Evolutionary conservation across 1,284 basidiomycete genomes (phyloP), one percentile per base, ranked within the genome.

Genomic region (Hemileia vastatrix): DNA sequence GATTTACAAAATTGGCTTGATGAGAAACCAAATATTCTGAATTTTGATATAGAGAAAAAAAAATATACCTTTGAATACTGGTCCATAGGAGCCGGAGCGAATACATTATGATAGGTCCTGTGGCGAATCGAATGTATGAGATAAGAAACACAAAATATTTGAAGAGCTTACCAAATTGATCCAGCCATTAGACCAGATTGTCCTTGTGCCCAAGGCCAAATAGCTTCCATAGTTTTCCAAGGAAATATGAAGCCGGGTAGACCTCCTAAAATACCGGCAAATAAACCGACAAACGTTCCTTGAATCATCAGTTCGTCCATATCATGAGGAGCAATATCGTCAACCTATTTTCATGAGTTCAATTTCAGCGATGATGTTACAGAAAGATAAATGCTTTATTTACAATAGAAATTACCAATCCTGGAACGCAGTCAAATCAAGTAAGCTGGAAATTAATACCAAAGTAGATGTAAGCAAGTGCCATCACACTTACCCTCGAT

Each of bases 171-270:
- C 51, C 51, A 53, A 2, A 19, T 19, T 13, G 21, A 15, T 15
- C 51, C 51, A 27, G 27, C 13, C 8, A 53, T n/a, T 9, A 53
- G 51, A 13, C 51, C 51, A 31, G 51, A 31, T 31, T 27, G 23
- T 31, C 51, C 51, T 19, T 53, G 51, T 3, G 48, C 43, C 27
- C 50, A 50, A 40, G 31, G 48, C 48, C 57, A 58, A 21, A 50
- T 11, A 4, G 43, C n/a, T 49, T 4, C 48, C 6, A 11, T 13
- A n/a, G n/a, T n/a, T n/a, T n/a, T n/a, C n/a, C n/a, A n/a, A 24
- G 58, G 58, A 24, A 45, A 61, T 23, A 63, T 15, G 23, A 55
- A 63, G 8, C 60, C 60, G 21, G 60, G 60, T 8, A 63, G 55
- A 9, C 53, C 60, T 33, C 60, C 60, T 15, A 23, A 63, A 6